These are phyloP conservation scores for Epichloe hybrida DNA, from an alignment of 2,329 filamentous ascomycete species.

Conservation along the genomic window DNA sequence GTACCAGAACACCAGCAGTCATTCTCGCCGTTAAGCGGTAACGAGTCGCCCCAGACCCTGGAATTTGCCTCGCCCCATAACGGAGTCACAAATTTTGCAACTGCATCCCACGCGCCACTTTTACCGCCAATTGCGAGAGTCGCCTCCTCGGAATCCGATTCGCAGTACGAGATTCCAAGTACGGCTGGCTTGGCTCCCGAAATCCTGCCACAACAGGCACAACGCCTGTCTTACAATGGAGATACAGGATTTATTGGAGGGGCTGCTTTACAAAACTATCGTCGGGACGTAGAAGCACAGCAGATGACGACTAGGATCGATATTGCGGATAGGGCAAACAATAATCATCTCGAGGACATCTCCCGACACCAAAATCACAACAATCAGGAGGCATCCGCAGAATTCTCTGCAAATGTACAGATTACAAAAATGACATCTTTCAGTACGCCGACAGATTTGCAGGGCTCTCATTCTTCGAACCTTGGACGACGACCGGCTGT, in stretches of 20 bases:
- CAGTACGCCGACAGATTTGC: conserved; percentile 35
- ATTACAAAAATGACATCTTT: conserved; percentile 29
- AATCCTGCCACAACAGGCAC: conserved; percentile 13
- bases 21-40: conserved; percentile 22
- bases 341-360: conserved; percentile 3
- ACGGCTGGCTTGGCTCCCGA: conserved; percentile 9
- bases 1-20: conserved; percentile 31
- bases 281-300: conserved; percentile 20
- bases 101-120: conserved; percentile 27
- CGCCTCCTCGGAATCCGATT: conserved; percentile 25
- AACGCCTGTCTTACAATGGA: conserved; percentile 21
- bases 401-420: conserved; percentile 17
- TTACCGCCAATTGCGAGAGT: conserved; percentile 39
- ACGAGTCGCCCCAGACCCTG: conserved; percentile 27
- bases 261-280: conserved; percentile 37
- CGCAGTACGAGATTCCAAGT: conserved; percentile 10
- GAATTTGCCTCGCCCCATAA: conserved; percentile 25
- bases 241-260: conserved; percentile 41
- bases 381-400: conserved; percentile 15
- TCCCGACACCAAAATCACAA: conserved; percentile 2
- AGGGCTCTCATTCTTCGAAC: conserved; percentile 18
- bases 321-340: not conserved
- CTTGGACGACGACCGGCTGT: conserved; percentile 30
- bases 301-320: conserved; percentile 2
- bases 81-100: conserved; percentile 20